These are phyloP conservation scores for Apiospora hydei DNA, from an alignment of 2,329 filamentous ascomycete genomes.

Conservation along the genomic window DNA sequence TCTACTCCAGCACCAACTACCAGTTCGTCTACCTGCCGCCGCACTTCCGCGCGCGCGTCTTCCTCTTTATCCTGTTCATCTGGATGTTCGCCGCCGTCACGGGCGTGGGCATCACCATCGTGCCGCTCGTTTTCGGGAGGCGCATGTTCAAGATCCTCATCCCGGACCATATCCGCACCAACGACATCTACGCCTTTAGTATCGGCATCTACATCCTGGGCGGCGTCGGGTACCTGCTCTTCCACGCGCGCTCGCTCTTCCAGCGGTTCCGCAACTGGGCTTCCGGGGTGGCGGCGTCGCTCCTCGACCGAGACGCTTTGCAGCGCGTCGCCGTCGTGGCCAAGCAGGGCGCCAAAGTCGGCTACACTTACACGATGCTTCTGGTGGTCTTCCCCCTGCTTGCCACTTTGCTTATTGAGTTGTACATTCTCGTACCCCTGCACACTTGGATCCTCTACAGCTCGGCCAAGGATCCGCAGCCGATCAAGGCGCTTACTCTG, in stretches of 20 bases:
- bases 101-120: conserved; percentile 83
- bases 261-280: conserved; percentile 43
- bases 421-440: conserved; percentile 87
- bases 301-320: conserved; percentile 42
- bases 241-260: conserved; percentile 56
- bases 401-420: conserved; percentile 80
- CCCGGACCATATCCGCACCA: conserved; percentile 76
- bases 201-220: conserved; percentile 86
- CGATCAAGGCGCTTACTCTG: conserved; percentile 38
- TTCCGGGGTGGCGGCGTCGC: conserved; percentile 34
- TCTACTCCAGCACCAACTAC: conserved; percentile 68
- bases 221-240: conserved; percentile 66
- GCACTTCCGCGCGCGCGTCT: conserved; percentile 80
- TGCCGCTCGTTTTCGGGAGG: conserved; percentile 86
- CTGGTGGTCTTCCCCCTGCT: conserved; percentile 82
- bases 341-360: conserved; percentile 54
- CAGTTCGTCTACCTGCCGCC: conserved; percentile 84
- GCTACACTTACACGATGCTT: conserved; percentile 80
- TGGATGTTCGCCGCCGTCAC: conserved; percentile 93
- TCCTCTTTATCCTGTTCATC: conserved; percentile 85
- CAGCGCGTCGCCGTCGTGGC: conserved; percentile 40
- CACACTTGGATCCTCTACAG: conserved; percentile 74
- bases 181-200: conserved; percentile 96
- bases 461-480: conserved; percentile 34
- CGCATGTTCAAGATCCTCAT: conserved; percentile 77